Evolutionary conservation across 176 grass and related monocot species (phyloP).

Genomic region (Alloteropsis semialata): DNA sequence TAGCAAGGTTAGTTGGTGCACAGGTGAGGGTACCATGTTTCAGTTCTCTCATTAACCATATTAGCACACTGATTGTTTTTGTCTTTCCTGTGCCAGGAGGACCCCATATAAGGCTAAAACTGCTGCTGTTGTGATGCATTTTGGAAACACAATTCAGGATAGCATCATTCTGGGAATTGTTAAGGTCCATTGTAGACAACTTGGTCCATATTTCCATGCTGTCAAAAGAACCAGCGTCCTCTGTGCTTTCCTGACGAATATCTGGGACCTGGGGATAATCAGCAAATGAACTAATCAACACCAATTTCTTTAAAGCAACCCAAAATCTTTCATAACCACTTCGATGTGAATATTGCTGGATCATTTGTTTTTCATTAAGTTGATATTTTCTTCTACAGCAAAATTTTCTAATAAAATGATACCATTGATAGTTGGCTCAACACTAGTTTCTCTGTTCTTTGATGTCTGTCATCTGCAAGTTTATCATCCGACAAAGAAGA

Average conservation of each 20-base stretch:
- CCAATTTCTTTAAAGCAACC: not conserved
- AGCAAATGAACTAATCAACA: constrained; percentile 15
- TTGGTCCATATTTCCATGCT: constrained; percentile 39
- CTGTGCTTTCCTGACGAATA: not conserved
- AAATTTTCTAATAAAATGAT: constrained; percentile 11
- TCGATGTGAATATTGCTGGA: not conserved
- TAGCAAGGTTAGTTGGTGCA: constrained; percentile 73
- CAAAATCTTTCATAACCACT: not conserved
- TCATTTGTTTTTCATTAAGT: not conserved
- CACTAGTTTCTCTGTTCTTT: not conserved
- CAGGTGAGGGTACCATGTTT: constrained; percentile 49
- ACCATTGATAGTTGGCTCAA: not conserved
- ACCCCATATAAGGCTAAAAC: constrained; percentile 69
- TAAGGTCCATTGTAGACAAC: constrained; percentile 48
- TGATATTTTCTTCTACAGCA: not conserved
- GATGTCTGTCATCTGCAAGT: not conserved
- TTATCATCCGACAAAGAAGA: not conserved
- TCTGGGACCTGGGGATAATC: constrained; percentile 22
- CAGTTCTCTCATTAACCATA: constrained; percentile 48
- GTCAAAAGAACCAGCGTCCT: not conserved
- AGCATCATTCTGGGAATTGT: constrained; percentile 57
- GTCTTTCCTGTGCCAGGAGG: constrained; percentile 82
- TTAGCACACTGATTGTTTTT: constrained; percentile 51
- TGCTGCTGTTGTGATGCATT: constrained; percentile 25
- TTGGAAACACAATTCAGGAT: constrained; percentile 48